Percentiles rank a stretch among this genome's conserved stretches.
Evolutionary conservation across 345 rosid genomes (phyloP).

Genomic region (Pseudoturritis turrita): DNA sequence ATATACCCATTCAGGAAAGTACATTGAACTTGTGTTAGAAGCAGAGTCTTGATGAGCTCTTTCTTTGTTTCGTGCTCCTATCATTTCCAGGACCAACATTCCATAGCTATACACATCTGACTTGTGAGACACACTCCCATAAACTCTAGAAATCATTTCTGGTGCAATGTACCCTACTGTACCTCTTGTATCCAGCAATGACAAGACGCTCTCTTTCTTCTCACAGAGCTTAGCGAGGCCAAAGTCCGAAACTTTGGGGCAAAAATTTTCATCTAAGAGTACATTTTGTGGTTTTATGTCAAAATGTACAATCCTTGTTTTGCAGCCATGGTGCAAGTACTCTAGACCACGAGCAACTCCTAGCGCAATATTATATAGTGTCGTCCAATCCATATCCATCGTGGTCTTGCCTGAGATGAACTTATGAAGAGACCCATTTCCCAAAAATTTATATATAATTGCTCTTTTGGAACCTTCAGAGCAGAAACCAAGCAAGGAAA

Average conservation of each 20-base stretch:
- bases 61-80: slow-evolving; percentile 14
- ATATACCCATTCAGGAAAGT: slow-evolving; percentile 34
- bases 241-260: slow-evolving; percentile 42
- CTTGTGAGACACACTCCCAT: slow-evolving; percentile 36
- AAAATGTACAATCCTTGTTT: slow-evolving; percentile 42
- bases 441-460: slow-evolving; percentile 34
- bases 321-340: slow-evolving; percentile 43
- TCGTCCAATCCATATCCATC: background rate
- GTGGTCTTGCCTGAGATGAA: background rate
- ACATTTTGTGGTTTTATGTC: slow-evolving; percentile 51
- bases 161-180: slow-evolving; percentile 45
- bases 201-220: slow-evolving; percentile 26
- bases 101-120: slow-evolving; percentile 47
- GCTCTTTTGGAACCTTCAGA: slow-evolving; percentile 29
- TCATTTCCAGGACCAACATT: slow-evolving; percentile 41
- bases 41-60: background rate
- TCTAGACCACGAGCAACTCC: slow-evolving; percentile 45
- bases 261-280: slow-evolving; percentile 30
- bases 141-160: background rate
- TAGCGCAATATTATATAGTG: slow-evolving; percentile 16
- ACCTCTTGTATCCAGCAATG: slow-evolving; percentile 36
- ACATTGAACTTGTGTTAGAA: slow-evolving; percentile 22
- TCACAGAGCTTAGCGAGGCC: slow-evolving; percentile 45
- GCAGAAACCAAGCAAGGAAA: slow-evolving; percentile 37
- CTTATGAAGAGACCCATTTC: slow-evolving; percentile 37